These are phyloP conservation scores for Mucor irregularis DNA, from an alignment of 371 early-diverging fungal genomes.

Conservation along the genomic window DNA sequence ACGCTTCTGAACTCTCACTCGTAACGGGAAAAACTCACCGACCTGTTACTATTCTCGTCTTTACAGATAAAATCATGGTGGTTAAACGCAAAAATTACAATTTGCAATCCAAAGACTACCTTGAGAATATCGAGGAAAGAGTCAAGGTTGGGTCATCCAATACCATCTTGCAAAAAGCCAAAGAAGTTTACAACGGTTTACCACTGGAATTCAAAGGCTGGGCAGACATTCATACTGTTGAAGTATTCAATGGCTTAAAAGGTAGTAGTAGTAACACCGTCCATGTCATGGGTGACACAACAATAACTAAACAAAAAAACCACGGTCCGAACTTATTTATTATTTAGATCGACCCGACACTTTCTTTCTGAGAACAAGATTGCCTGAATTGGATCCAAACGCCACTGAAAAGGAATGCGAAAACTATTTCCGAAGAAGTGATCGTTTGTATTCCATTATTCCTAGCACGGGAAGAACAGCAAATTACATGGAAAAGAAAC, in stretches of 20 bases:
- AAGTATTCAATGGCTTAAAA: constrained; percentile 43
- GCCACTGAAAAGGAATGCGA: constrained; percentile 25
- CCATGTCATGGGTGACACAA: neutral
- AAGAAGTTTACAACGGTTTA: constrained; percentile 3
- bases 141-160: constrained; percentile 18
- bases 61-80: constrained; percentile 47
- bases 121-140: constrained; percentile 22
- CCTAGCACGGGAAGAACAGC: neutral
- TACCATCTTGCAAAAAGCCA: constrained; percentile 25
- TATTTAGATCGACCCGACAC: constrained; percentile 38
- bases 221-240: constrained; percentile 43
- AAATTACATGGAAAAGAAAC: constrained; percentile 8
- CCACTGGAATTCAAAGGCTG: constrained; percentile 49
- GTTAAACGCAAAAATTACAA: constrained; percentile 35
- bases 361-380: constrained; percentile 33
- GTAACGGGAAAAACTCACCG: constrained; percentile 27
- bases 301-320: neutral
- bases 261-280: constrained; percentile 19
- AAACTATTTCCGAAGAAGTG: constrained; percentile 27
- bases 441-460: constrained; percentile 25
- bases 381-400: constrained; percentile 20
- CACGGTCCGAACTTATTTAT: constrained; percentile 22
- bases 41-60: constrained; percentile 43
- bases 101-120: constrained; percentile 17
- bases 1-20: constrained; percentile 43